Evolutionary conservation across 345 rosid genomes (phyloP).

Genomic region (Abelmoschus esculentus): DNA sequence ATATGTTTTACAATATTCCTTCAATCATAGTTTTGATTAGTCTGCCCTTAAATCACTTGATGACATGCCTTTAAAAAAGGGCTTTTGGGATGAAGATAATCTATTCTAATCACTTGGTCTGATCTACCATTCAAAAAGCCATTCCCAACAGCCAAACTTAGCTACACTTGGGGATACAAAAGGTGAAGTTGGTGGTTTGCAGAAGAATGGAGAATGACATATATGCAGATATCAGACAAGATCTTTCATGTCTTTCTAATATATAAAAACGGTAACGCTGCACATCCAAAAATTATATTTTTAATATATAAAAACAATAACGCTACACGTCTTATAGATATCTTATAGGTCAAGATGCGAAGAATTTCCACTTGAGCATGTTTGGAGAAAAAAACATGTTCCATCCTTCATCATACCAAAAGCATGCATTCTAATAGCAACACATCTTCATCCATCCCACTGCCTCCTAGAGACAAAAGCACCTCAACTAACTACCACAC

Average conservation of each 20-base stretch:
- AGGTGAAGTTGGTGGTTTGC: background rate
- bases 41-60: background rate
- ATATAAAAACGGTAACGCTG: too few species aligned
- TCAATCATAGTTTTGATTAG: background rate
- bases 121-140: conserved; percentile 1
- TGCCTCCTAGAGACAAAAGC: conserved; percentile 13
- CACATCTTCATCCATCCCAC: background rate
- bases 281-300: too few species aligned
- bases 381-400: conserved; percentile 14
- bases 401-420: conserved; percentile 11
- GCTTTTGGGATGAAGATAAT: background rate
- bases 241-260: background rate
- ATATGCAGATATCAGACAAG: background rate
- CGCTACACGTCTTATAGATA: too few species aligned
- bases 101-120: background rate
- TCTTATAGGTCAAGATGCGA: too few species aligned
- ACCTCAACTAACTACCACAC: conserved; percentile 30
- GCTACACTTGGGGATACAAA: background rate
- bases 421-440: background rate
- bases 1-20: background rate
- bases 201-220: background rate
- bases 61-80: background rate
- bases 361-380: conserved; percentile 36
- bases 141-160: background rate
- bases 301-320: too few species aligned